Evolutionary conservation across 768 basidiomycete species (phyloP).

Genomic region (Tylopilus vinaceipallidus): DNA sequence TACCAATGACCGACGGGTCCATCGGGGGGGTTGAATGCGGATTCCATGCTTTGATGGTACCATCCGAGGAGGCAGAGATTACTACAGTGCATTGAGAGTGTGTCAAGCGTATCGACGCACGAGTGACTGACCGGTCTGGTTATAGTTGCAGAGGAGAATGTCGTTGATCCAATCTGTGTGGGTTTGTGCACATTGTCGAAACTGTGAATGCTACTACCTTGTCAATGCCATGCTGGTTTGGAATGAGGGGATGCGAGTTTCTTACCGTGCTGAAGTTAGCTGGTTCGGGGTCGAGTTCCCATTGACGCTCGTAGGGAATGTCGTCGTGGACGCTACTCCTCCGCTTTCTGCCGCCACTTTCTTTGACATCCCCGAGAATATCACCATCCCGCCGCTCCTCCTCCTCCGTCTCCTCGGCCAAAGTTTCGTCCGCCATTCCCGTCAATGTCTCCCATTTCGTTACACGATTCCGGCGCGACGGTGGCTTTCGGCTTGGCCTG

Average conservation of each 20-base stretch:
- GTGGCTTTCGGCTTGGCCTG: constrained; percentile 39
- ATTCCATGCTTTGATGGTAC: constrained; percentile 90
- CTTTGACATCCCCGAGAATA: constrained; percentile 68
- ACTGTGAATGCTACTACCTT: constrained; percentile 49
- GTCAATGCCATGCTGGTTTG: constrained; percentile 6
- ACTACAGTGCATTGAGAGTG: constrained; percentile 42
- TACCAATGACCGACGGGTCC: constrained; percentile 68
- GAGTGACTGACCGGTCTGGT: constrained; percentile 69
- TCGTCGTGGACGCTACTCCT: constrained; percentile 29
- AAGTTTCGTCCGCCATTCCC: constrained; percentile 73
- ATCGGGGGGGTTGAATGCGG: constrained; percentile 64
- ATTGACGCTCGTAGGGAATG: constrained; percentile 68
- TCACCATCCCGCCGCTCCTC: constrained; percentile 75
- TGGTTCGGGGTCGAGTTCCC: constrained; percentile 70
- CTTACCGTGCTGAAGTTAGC: constrained; percentile 51
- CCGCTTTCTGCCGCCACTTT: constrained; percentile 34
- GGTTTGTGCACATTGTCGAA: constrained; percentile 85
- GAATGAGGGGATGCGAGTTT: constrained; percentile 5
- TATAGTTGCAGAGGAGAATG: constrained; percentile 84
- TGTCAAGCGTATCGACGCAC: neutral
- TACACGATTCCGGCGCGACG: constrained; percentile 23
- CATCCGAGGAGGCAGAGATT: constrained; percentile 93
- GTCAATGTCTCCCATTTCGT: constrained; percentile 79
- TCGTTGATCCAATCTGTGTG: constrained; percentile 99
- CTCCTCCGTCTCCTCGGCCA: constrained; percentile 64